These are phyloP conservation scores for Brassica nigra DNA, from an alignment of 345 rosid species.

Conservation along the genomic window DNA sequence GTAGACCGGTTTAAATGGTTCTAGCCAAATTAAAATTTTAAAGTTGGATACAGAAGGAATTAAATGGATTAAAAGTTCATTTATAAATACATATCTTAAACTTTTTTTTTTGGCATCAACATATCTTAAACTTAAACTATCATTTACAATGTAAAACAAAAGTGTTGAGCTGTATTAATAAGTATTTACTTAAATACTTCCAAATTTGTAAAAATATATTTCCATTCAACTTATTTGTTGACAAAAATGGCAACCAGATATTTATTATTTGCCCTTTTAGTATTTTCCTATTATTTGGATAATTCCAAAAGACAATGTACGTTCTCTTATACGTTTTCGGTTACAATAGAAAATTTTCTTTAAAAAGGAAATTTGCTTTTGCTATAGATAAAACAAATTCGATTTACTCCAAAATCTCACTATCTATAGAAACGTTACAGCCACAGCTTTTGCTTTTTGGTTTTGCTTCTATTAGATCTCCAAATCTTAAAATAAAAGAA, in stretches of 20 bases:
- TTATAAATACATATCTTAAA: background rate
- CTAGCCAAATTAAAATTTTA: background rate
- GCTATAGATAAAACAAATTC: constrained; percentile 3
- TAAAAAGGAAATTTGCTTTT: background rate
- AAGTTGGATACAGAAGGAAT: background rate
- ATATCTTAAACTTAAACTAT: background rate
- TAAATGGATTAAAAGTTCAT: background rate
- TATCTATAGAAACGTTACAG: constrained; percentile 18
- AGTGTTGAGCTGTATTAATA: background rate
- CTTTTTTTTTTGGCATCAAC: background rate
- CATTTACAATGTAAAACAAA: constrained; percentile 1
- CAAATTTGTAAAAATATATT: background rate
- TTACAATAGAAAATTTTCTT: constrained; percentile 23
- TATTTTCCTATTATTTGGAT: background rate
- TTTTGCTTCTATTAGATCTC: background rate
- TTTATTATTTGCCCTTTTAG: background rate
- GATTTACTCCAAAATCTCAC: constrained; percentile 14
- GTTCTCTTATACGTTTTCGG: background rate
- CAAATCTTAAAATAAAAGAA: background rate
- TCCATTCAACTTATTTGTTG: background rate
- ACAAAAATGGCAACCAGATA: background rate
- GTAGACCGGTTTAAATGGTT: background rate
- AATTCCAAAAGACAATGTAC: constrained; percentile 8
- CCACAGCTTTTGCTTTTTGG: constrained; percentile 28
- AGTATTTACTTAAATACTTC: background rate